These are phyloP conservation scores for Populus davidiana DNA, from an alignment of 345 rosid species.

Conservation along the genomic window DNA sequence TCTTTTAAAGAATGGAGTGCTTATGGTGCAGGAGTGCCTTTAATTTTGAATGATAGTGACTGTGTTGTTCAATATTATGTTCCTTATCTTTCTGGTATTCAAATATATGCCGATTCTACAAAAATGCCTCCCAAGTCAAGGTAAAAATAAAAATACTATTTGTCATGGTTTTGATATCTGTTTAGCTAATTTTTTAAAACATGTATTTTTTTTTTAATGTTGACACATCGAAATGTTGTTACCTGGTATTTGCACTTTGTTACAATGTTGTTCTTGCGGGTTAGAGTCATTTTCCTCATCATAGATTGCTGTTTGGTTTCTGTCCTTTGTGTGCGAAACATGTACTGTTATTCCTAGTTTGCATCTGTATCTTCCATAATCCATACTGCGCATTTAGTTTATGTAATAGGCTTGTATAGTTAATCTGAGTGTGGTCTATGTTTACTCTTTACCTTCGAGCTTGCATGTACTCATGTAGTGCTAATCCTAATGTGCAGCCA, in stretches of 20 bases:
- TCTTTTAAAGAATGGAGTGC: conserved; percentile 50
- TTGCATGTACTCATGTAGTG: not conserved
- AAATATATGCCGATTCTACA: conserved; percentile 30
- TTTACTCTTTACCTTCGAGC: not conserved
- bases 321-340: not conserved
- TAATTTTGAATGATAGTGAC: conserved; percentile 34
- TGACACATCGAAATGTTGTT: no score
- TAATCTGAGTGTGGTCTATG: not conserved
- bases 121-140: conserved; percentile 6
- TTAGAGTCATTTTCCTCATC: not conserved
- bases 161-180: not conserved
- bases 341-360: not conserved
- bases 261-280: no score
- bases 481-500: not conserved
- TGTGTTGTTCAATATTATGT: conserved; percentile 45
- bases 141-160: not conserved
- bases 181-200: not conserved
- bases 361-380: not conserved
- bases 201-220: not conserved
- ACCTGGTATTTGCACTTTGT: no score
- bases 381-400: not conserved
- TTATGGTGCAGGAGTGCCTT: conserved; percentile 47
- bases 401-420: not conserved
- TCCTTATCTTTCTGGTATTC: conserved; percentile 49
- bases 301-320: not conserved